Evolutionary conservation across 345 rosid genomes (phyloP), one percentile per base, ranked within the genome.

Genomic region (Schrenkiella parvula): DNA sequence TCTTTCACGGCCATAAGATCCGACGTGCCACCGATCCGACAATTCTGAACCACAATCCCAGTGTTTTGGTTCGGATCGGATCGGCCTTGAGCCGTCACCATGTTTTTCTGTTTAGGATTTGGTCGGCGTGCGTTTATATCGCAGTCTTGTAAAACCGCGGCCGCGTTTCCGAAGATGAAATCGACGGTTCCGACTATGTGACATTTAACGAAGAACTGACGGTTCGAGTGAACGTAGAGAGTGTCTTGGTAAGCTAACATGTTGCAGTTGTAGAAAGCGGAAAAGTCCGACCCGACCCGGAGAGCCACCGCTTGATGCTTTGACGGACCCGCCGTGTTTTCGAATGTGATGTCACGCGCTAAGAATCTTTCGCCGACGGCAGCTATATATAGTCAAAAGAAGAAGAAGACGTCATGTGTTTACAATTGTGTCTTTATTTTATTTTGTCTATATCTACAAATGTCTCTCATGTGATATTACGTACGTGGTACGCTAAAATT

Each of bases 291-390:
- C 1, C 86, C 86, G 8, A 88, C 92, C 0, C 92, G 85, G 15
- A 88, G 77, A n/a, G 95, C 90, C 41, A 90, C 90, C 0, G 97
- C 97, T 62, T 88, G 97, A 77, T 88, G 88, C 72, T 88, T 88
- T 9, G 91, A 85, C 5, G 97, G 93, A 5, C 92, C 95, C 0
- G 93, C 97, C 0, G 89, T 82, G 82, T 88, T 90, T 72, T 88
- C 76, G 67, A 90, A 88, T 0, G 90, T 83, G 50, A 90, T 80
- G 71, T 84, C 93, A 68, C 84, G 82, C 0, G 97, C 97, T 70
- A 90, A 21, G 79, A 88, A 90, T 5, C 89, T n/a, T 7, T 80
- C 89, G 50, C 93, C 97, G 0, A 84, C 90, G 2, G 78, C 88
- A 32, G 93, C 96, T 87, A 88, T n/a, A n/a, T n/a, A n/a, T n/a